Conservation (phyloP, 176 grass and related monocot genomes). For the Coix lacrymajobi region DNA sequence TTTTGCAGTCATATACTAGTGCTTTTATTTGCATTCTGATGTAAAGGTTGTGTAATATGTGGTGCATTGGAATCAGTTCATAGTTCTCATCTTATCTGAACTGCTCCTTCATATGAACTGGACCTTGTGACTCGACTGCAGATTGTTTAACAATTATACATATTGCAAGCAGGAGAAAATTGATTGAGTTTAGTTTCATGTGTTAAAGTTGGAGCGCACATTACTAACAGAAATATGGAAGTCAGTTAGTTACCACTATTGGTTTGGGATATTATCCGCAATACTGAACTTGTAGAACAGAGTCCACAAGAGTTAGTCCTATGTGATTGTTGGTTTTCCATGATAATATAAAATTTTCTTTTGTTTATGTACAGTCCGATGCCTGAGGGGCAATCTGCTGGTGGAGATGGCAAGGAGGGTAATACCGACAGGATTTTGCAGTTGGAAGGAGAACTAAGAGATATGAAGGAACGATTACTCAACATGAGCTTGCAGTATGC, state of each 20-base stretch:
- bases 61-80: not conserved
- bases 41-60: not conserved
- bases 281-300: not conserved
- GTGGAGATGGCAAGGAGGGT: constrained; percentile 1
- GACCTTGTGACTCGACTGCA: not conserved
- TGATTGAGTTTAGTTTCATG: not conserved
- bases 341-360: not conserved
- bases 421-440: constrained; percentile 38
- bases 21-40: not conserved
- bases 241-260: not conserved
- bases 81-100: not conserved
- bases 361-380: constrained; percentile 26
- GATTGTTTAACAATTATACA: not conserved
- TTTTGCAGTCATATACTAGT: not conserved
- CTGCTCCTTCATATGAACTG: not conserved
- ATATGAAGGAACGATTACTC: constrained; percentile 78
- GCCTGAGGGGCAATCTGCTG: constrained; percentile 21
- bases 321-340: not conserved
- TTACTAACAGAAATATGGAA: not conserved
- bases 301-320: not conserved
- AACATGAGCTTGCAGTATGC: constrained; percentile 93
- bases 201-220: not conserved
- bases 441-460: constrained; percentile 79
- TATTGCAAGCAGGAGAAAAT: not conserved
- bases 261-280: not conserved